A percentile compares a stretch with the other conserved stretches of the same genome.
Evolutionary conservation across 1,139 yeast genomes (phyloP).

Genomic region (Wickerhamiella infanticola): DNA sequence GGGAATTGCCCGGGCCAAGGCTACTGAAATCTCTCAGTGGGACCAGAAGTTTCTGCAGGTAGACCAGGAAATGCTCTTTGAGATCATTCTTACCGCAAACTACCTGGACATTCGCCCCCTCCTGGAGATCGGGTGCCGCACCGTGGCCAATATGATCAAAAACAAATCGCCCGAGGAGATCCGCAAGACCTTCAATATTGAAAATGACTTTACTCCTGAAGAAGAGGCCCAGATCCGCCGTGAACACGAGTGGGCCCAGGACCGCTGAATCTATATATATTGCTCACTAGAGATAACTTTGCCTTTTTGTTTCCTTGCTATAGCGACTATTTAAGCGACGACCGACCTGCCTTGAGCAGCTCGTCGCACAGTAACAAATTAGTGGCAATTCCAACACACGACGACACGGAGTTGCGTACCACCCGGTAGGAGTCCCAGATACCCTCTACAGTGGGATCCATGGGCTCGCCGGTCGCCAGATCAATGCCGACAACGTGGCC

Average conservation of each 20-base stretch:
- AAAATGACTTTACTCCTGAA: conserved; percentile 92
- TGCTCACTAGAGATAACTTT: not conserved
- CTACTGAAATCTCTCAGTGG: conserved; percentile 65
- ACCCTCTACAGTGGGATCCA: conserved; percentile 90
- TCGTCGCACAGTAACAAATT: conserved; percentile 90
- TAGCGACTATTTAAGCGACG: conserved; percentile 19
- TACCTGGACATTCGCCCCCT: conserved; percentile 87
- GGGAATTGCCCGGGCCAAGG: conserved; percentile 34
- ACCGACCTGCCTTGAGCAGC: conserved; percentile 87
- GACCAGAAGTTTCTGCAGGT: conserved; percentile 90
- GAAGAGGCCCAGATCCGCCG: conserved; percentile 96
- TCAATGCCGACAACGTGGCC: conserved; percentile 74
- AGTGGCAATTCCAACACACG: conserved; percentile 90
- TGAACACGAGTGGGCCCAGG: conserved; percentile 99
- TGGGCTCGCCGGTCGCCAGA: conserved; percentile 80
- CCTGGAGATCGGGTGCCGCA: conserved; percentile 90
- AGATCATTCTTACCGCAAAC: conserved; percentile 90
- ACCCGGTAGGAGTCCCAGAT: conserved; percentile 95
- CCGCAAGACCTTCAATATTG: conserved; percentile 88
- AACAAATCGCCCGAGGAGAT: conserved; percentile 94
- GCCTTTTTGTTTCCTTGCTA: not conserved
- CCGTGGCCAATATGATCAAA: conserved; percentile 96
- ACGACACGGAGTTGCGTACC: conserved; percentile 75
- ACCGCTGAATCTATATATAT: conserved; percentile 35
- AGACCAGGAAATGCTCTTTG: conserved; percentile 97